Percentiles rank a stretch among this genome's conserved stretches.
Conservation (phyloP, 2,329 filamentous ascomycete genomes). For the Parascedosporium putredinis region DNA sequence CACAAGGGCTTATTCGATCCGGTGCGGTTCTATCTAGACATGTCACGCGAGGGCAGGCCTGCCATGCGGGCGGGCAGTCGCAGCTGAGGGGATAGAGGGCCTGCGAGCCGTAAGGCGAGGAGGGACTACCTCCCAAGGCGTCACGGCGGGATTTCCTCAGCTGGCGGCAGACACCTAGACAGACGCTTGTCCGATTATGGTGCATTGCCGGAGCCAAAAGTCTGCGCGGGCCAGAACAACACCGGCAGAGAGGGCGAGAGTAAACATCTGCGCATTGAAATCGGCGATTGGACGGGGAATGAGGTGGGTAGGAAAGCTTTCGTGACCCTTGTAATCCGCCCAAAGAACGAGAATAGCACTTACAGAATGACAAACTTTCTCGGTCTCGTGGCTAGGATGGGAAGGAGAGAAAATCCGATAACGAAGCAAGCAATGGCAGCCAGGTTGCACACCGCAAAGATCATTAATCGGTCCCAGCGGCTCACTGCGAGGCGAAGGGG, state of each 20-base stretch:
- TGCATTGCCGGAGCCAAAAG: neutral
- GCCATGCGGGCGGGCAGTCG: slow-evolving; percentile 25
- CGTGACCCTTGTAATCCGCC: neutral
- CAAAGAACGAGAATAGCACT: slow-evolving; percentile 35
- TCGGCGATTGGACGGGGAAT: too few species aligned
- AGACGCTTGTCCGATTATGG: neutral
- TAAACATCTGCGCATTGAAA: too few species aligned
- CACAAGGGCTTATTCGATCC: neutral
- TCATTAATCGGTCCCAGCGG: slow-evolving; percentile 88
- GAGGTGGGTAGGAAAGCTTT: neutral
- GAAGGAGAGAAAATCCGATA: slow-evolving; percentile 84
- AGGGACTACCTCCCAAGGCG: neutral
- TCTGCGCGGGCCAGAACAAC: neutral
- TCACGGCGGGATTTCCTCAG: neutral
- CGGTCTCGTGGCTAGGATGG: slow-evolving; percentile 67
- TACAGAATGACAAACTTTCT: slow-evolving; percentile 96
- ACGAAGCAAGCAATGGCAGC: slow-evolving; percentile 86
- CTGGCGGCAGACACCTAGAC: neutral
- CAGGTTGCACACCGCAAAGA: slow-evolving; percentile 86
- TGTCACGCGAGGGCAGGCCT: slow-evolving; percentile 17
- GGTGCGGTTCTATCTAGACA: slow-evolving; percentile 1
- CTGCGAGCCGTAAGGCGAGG: neutral
- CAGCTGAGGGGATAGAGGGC: slow-evolving; percentile 15
- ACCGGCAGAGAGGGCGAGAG: neutral
- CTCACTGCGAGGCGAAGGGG: slow-evolving; percentile 55